Conservation (phyloP, 768 basidiomycete species). For the Mycena leptocephala region DNA sequence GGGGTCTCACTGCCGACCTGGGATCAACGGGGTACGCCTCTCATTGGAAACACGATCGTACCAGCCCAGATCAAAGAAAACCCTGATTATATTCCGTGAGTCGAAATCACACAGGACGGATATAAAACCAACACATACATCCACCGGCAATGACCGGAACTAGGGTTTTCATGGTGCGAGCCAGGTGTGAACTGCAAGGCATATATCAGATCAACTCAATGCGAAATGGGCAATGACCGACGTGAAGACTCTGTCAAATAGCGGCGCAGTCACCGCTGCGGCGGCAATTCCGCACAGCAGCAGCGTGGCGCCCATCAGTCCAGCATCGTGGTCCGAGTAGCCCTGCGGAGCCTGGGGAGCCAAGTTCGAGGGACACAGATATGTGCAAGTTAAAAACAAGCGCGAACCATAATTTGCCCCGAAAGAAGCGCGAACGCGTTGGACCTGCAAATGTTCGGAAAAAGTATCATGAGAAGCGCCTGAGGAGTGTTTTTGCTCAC, state of each 20-base stretch:
- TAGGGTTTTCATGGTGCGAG: slow-evolving; percentile 69
- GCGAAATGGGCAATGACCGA: not conserved
- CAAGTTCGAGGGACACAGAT: not conserved
- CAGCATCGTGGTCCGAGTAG: slow-evolving; percentile 74
- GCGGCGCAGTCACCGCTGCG: slow-evolving; percentile 77
- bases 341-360: slow-evolving; percentile 52
- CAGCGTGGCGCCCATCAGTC: slow-evolving; percentile 77
- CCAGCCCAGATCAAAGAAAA: slow-evolving; percentile 23
- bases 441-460: slow-evolving; percentile 57
- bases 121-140: slow-evolving; percentile 69
- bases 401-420: slow-evolving; percentile 73
- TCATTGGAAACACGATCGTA: not conserved
- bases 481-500: slow-evolving; percentile 53
- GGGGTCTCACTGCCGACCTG: slow-evolving; percentile 66
- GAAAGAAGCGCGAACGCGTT: slow-evolving; percentile 79
- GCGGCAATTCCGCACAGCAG: slow-evolving; percentile 80
- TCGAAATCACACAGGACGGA: not conserved
- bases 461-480: not conserved
- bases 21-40: not conserved
- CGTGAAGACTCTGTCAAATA: slow-evolving; percentile 88
- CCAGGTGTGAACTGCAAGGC: slow-evolving; percentile 64
- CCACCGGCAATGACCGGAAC: slow-evolving; percentile 72
- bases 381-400: not conserved
- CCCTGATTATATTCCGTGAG: not conserved
- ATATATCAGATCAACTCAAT: not conserved